These are phyloP conservation scores for Aspergillus sp. DNA, from an alignment of 2,329 filamentous ascomycete genomes.

Conservation along the genomic window DNA sequence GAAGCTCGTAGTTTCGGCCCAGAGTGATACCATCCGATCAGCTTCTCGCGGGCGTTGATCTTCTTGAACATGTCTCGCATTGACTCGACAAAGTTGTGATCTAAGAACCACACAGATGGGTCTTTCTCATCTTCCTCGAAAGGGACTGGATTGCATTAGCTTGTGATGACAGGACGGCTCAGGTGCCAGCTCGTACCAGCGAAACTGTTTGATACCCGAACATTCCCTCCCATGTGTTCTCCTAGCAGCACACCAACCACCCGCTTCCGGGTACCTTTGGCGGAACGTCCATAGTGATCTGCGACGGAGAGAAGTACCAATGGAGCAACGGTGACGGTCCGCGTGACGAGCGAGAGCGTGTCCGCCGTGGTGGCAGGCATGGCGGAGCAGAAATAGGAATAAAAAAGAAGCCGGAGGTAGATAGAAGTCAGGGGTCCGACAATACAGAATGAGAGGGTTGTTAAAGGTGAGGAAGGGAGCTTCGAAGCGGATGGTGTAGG, in stretches of 20 bases:
- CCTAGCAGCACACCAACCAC: slow-evolving; percentile 94
- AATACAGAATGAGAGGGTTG: background rate
- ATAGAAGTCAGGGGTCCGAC: background rate
- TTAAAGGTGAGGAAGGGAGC: background rate
- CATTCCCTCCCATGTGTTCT: slow-evolving; percentile 93
- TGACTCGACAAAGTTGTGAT: slow-evolving; percentile 98
- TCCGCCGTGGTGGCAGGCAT: slow-evolving; percentile 98
- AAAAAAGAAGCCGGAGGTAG: background rate
- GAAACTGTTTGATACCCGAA: slow-evolving; percentile 98
- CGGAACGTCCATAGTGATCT: slow-evolving; percentile 95
- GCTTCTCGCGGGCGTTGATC: slow-evolving; percentile 97
- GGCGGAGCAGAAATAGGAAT: slow-evolving; percentile 34
- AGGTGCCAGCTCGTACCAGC: slow-evolving; percentile 64
- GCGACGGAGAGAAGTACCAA: slow-evolving; percentile 96
- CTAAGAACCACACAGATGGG: slow-evolving; percentile 96
- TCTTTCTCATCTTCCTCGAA: slow-evolving; percentile 99
- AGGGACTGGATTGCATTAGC: slow-evolving; percentile 62
- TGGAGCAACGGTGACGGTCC: slow-evolving; percentile 94
- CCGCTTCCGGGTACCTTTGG: slow-evolving; percentile 81
- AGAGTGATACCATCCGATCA: slow-evolving; percentile 99
- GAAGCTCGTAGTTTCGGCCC: slow-evolving; percentile 95
- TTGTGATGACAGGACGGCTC: background rate
- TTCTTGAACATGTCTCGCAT: slow-evolving; percentile 99
- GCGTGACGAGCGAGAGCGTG: slow-evolving; percentile 89
- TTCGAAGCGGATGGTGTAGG: background rate